A percentile compares a stretch with the other conserved stretches of the same genome.
Conservation (phyloP, 345 rosid genomes). For the Gossypioides kirkii region DNA sequence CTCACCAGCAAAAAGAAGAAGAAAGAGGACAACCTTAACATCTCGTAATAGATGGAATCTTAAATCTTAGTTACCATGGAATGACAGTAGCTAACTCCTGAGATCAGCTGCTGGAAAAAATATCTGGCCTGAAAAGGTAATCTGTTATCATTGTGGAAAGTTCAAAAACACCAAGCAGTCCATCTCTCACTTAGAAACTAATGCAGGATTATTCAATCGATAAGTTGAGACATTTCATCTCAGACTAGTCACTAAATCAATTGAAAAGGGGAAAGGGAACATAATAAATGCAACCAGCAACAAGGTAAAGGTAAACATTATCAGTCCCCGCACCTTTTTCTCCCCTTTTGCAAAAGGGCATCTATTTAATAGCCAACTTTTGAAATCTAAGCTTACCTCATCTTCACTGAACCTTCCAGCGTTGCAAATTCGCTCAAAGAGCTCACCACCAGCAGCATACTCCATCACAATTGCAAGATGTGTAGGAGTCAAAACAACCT, state of each 20-base stretch:
- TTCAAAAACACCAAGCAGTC: not conserved
- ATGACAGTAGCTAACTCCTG: constrained; percentile 83
- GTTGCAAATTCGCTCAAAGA: constrained; percentile 75
- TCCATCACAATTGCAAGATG: constrained; percentile 83
- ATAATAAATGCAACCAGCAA: not conserved
- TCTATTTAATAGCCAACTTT: not conserved
- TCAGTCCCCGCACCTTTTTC: not conserved
- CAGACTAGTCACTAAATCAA: not conserved
- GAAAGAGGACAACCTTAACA: not conserved
- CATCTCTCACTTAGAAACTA: not conserved
- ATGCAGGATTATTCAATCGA: not conserved
- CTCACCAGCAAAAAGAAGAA: not conserved
- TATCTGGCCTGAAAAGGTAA: constrained; percentile 42
- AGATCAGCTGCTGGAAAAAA: constrained; percentile 83
- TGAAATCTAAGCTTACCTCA: constrained; percentile 38
- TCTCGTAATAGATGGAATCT: not conserved
- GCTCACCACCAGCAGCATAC: constrained; percentile 88
- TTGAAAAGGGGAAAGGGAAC: not conserved
- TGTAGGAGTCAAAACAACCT: constrained; percentile 39
- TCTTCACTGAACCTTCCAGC: constrained; percentile 90
- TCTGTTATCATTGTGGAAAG: not conserved
- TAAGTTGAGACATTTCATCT: not conserved
- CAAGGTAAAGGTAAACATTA: not conserved
- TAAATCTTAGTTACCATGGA: constrained; percentile 41
- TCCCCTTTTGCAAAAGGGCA: not conserved